Conservation (phyloP, 257 asterid genomes). For the Phtheirospermum japonicum region DNA sequence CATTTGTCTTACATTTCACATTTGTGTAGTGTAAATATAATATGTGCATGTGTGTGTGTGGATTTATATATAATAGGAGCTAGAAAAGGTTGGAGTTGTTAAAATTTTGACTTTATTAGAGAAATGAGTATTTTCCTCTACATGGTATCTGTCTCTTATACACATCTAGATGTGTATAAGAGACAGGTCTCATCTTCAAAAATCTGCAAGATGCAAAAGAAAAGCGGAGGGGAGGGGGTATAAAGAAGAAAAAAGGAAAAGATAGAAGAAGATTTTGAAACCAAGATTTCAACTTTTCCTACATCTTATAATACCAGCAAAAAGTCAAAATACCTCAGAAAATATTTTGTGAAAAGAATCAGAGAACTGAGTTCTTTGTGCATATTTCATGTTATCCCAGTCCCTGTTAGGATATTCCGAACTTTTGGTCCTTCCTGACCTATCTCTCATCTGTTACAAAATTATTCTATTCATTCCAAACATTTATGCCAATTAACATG, state of each 20-base stretch:
- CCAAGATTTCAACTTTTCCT: conserved; percentile 7
- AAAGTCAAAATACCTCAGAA: conserved; percentile 65
- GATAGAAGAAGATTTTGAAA: conserved; percentile 9
- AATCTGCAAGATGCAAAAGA: conserved; percentile 47
- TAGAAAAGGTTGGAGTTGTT: too few relatives aligned
- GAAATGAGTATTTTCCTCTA: too few relatives aligned
- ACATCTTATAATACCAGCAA: conserved; percentile 16
- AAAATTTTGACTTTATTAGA: too few relatives aligned
- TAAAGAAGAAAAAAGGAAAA: neutral
- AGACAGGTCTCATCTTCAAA: conserved; percentile 69
- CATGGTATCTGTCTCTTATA: too few relatives aligned
- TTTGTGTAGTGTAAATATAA: too few relatives aligned
- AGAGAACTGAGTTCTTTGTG: conserved; percentile 57
- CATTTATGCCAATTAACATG: conserved; percentile 8
- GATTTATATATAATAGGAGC: too few relatives aligned
- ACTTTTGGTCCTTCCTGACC: conserved; percentile 34
- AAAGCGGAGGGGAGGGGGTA: too few relatives aligned
- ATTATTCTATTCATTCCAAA: conserved; percentile 18
- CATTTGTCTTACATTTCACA: too few relatives aligned
- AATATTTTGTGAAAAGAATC: conserved; percentile 77
- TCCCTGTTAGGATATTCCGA: conserved; percentile 39
- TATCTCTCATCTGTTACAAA: conserved; percentile 50
- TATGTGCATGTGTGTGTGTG: too few relatives aligned
- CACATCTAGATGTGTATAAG: too few relatives aligned
- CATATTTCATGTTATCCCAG: conserved; percentile 46